Conservation (phyloP, 208 protist genomes). For the Crithidia expoeki region DNA sequence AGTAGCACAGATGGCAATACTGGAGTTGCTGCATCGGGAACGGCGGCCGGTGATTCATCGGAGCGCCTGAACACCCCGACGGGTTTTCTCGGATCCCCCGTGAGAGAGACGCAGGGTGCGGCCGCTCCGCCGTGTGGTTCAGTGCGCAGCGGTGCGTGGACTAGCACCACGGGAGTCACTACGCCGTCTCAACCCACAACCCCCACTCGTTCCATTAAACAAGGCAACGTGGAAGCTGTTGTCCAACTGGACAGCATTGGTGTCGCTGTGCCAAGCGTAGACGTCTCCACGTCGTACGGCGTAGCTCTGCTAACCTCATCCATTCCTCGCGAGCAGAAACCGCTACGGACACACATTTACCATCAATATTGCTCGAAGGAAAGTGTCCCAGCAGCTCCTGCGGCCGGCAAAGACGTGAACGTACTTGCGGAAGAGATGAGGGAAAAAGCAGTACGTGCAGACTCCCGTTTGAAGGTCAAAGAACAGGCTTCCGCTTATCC, state of each 20-base stretch:
- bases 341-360: slow-evolving; percentile 6
- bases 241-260: neutral
- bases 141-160: too few species aligned
- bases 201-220: neutral
- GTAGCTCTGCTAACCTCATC: neutral
- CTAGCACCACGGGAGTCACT: too few species aligned
- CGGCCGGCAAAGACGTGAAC: neutral
- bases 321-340: neutral
- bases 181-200: neutral
- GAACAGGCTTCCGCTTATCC: neutral
- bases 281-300: too few species aligned
- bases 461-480: neutral
- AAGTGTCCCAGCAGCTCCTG: neutral
- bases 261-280: neutral
- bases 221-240: neutral
- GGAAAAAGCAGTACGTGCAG: neutral
- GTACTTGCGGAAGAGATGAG: neutral
- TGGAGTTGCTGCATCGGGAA: neutral
- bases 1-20: neutral
- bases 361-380: neutral
- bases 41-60: neutral
- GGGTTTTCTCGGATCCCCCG: neutral
- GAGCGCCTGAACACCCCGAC: neutral
- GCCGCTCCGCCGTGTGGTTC: neutral
- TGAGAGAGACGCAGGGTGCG: neutral